Evolutionary conservation across 176 grass and related monocot genomes (phyloP).

Genomic region (Avena eriantha): DNA sequence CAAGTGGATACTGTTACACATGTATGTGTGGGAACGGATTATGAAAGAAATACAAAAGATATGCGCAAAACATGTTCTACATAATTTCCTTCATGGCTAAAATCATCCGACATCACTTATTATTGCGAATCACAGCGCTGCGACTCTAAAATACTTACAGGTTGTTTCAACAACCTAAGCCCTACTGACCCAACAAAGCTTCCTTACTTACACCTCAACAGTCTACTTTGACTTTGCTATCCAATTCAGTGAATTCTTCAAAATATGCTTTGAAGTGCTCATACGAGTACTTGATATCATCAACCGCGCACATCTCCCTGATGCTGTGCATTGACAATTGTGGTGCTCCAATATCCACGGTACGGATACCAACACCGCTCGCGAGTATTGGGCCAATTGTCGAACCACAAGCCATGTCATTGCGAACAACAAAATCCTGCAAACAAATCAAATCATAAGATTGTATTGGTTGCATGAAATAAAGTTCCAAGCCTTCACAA

Average conservation of each 20-base stretch:
- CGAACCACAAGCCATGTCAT: constrained; percentile 91
- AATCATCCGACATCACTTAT: background rate
- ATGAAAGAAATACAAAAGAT: too few relatives aligned
- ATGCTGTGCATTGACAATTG: constrained; percentile 97
- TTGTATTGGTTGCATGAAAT: constrained; percentile 12
- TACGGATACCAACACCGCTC: constrained; percentile 88
- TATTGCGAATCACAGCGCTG: background rate
- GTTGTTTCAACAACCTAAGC: constrained; percentile 12
- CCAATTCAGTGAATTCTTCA: constrained; percentile 78
- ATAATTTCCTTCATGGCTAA: background rate
- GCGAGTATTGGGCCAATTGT: constrained; percentile 97
- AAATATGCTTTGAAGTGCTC: constrained; percentile 97
- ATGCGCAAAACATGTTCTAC: background rate
- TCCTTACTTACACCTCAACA: constrained; percentile 35
- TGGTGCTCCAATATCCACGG: constrained; percentile 86
- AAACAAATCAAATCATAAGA: constrained; percentile 7
- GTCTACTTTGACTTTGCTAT: constrained; percentile 75
- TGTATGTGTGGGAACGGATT: too few relatives aligned
- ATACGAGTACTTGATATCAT: constrained; percentile 74
- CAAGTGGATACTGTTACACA: too few relatives aligned
- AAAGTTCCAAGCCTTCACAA: background rate
- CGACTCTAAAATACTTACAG: background rate
- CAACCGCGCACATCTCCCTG: constrained; percentile 92
- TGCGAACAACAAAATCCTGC: constrained; percentile 98
- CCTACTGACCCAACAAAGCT: constrained; percentile 6